Percentiles rank a stretch among this genome's conserved stretches.
Conservation (phyloP, 805 yeast genomes). For the Barnettozyma botsteinii region DNA sequence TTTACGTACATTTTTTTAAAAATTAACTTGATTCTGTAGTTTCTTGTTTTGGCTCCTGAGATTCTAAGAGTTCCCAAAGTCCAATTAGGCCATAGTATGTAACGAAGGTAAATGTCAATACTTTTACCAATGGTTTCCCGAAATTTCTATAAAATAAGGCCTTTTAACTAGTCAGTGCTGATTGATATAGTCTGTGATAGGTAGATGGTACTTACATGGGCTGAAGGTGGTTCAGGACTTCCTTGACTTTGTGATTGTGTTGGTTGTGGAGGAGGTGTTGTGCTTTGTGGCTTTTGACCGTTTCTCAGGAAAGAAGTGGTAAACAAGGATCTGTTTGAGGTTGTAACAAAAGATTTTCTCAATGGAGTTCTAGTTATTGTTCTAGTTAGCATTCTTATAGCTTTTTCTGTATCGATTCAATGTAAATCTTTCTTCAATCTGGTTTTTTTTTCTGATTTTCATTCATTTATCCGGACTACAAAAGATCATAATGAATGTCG, state of each 20-base stretch:
- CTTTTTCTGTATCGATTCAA: background rate
- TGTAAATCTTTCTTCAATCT: background rate
- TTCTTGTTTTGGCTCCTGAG: conserved; percentile 13
- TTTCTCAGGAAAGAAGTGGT: background rate
- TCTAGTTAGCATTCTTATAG: conserved; percentile 1
- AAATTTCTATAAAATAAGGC: conserved; percentile 40
- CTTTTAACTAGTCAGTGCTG: conserved; percentile 7
- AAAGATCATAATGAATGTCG: too few relatives aligned
- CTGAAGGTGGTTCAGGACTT: conserved; percentile 4
- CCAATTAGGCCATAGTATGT: conserved; percentile 43
- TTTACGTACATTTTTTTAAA: background rate
- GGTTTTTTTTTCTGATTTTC: too few relatives aligned
- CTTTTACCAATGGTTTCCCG: conserved; percentile 41
- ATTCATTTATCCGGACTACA: too few relatives aligned
- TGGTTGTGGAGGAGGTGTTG: conserved; percentile 1
- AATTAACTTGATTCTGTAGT: background rate
- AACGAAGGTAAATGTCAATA: conserved; percentile 37
- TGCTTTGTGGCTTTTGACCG: conserved; percentile 6
- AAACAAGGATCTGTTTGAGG: background rate
- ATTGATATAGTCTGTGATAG: too few relatives aligned
- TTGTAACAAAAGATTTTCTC: background rate
- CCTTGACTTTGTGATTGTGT: background rate
- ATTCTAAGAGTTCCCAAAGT: conserved; percentile 39
- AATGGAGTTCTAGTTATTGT: background rate
- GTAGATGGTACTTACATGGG: conserved; percentile 21